Evolutionary conservation across 495 filamentous ascomycete genomes (phyloP), one percentile per base, ranked within the genome.

Genomic region (Hypoxylon trugodes): DNA sequence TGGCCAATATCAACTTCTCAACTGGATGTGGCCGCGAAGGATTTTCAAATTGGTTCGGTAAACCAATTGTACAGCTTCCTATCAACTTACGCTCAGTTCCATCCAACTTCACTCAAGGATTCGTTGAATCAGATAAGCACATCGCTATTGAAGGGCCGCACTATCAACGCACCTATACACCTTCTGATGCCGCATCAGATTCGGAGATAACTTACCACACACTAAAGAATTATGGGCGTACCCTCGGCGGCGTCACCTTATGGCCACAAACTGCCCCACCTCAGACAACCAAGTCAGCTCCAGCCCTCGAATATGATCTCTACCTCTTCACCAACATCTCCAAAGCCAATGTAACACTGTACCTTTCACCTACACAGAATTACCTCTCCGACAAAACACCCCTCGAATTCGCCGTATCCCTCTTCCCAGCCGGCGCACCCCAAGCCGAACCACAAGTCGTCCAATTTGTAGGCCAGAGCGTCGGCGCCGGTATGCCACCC

Each of bases 241-340:
- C 84, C 0, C 72, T 83, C 22, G 83, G 82, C 16, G 83, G 82
- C 21, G 79, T 89, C 12, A 84, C 83, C 3, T 79, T 90, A 30
- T 73, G 77, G 62, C 83, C 84, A 1, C 78, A 79, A 24, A 72
- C 78, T 32, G 79, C 82, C 9, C 69, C 80, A 26, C 77, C 80
- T 18, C 80, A 83, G 45, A 75, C 77, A 26, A 56, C 80, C 21
- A 64, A 72, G 5, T 72, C 75, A 4, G 83, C 82, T 0, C 86
- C 87, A 6, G 77, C 79, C 12, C 76, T 91, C 8, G 83, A 87
- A 61, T 91, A 90, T 68, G 80, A 85, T 59, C 61, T 91, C 15
- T 90, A 87, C 74, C 71, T 87, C 21, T 90, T 89, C 74, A 84
- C 84, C 15, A 73, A 76, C 41, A 61, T 69, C 46, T 70, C 81